Evolutionary conservation across 2,329 filamentous ascomycete species (phyloP).

Genomic region (Pseudodiploospora longispora): DNA sequence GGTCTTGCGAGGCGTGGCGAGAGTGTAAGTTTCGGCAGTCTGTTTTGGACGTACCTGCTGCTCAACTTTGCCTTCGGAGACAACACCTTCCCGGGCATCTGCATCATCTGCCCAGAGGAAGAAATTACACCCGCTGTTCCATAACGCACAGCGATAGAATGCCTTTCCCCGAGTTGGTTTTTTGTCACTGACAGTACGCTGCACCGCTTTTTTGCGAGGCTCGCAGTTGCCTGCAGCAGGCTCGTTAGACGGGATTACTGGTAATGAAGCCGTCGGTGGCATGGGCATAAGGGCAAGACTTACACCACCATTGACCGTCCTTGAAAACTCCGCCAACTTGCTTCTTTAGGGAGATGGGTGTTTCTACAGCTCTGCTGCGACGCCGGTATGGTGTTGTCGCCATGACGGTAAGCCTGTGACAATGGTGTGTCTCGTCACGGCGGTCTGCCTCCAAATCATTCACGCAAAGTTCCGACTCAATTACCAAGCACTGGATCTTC

Average conservation of each 20-base stretch:
- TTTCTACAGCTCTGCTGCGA: neutral
- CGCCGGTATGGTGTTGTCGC: constrained; percentile 1
- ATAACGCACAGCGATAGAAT: constrained; percentile 33
- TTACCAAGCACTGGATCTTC: too few species aligned
- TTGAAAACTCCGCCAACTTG: constrained; percentile 25
- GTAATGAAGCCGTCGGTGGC: neutral
- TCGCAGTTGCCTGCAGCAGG: constrained; percentile 31
- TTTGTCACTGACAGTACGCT: constrained; percentile 29
- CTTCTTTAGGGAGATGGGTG: constrained; percentile 16
- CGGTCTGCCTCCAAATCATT: too few species aligned
- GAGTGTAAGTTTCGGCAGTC: neutral
- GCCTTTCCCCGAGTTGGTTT: constrained; percentile 30
- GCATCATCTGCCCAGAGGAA: constrained; percentile 38
- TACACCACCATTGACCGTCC: constrained; percentile 30
- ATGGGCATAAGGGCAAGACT: constrained; percentile 9
- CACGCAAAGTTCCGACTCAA: too few species aligned
- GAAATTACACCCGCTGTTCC: constrained; percentile 29
- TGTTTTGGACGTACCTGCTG: neutral
- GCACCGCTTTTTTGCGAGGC: constrained; percentile 28
- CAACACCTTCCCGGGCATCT: constrained; percentile 17
- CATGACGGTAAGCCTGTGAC: neutral
- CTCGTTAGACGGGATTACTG: constrained; percentile 3
- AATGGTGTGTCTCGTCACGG: too few species aligned
- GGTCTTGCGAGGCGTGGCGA: constrained; percentile 1
- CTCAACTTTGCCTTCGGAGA: neutral